Percentiles rank a stretch among this genome's conserved stretches.
These are phyloP conservation scores for Aspergillus novoparasiticus DNA, from an alignment of 2,329 filamentous ascomycete genomes.

Conservation along the genomic window DNA sequence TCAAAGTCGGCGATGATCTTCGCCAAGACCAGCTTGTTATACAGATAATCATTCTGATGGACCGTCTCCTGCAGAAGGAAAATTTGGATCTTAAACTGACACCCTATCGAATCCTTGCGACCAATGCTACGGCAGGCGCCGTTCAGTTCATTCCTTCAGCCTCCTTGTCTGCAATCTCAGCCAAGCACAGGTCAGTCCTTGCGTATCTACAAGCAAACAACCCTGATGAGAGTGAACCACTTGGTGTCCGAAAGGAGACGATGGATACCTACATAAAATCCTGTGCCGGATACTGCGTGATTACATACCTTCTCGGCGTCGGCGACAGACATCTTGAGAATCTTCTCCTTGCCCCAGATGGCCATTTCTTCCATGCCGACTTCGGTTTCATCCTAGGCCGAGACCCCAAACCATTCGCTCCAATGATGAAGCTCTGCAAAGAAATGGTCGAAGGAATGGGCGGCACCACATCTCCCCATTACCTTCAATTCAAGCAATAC, in stretches of 20 bases:
- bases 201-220: constrained; percentile 88
- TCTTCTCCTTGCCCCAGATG: constrained; percentile 83
- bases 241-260: constrained; percentile 86
- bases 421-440: constrained; percentile 93
- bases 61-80: constrained; percentile 90
- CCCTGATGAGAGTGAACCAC: constrained; percentile 76
- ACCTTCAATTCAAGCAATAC: constrained; percentile 89
- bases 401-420: constrained; percentile 95
- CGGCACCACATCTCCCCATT: constrained; percentile 76
- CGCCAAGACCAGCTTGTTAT: constrained; percentile 97
- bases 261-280: constrained; percentile 96
- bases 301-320: constrained; percentile 95
- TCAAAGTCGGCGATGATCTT: constrained; percentile 95
- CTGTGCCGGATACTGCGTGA: constrained; percentile 96
- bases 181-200: constrained; percentile 77
- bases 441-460: constrained; percentile 99
- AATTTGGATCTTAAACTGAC: constrained; percentile 94
- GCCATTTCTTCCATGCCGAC: constrained; percentile 96
- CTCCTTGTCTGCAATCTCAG: constrained; percentile 78
- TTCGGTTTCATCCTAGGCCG: constrained; percentile 97
- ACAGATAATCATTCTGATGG: constrained; percentile 97
- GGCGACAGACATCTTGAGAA: constrained; percentile 97
- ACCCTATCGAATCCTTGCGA: constrained; percentile 94
- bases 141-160: constrained; percentile 92
- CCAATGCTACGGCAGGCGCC: constrained; percentile 82